Percentiles rank a stretch among this genome's conserved stretches.
Evolutionary conservation across 805 yeast species (phyloP).

Genomic region (Sungouiella blattae): DNA sequence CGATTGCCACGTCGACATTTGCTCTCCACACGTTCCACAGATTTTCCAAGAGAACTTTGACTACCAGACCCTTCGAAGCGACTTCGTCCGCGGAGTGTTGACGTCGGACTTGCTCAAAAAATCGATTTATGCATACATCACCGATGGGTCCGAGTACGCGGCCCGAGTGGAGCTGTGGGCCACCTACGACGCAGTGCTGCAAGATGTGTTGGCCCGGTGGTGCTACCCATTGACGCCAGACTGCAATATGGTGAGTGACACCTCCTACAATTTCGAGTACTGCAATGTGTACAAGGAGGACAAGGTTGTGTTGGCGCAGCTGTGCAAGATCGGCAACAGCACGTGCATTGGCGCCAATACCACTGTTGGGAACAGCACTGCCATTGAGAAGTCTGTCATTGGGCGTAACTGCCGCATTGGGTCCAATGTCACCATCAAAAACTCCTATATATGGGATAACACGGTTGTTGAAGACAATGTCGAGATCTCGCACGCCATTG

Average conservation of each 20-base stretch:
- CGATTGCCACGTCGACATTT: slow-evolving; percentile 94
- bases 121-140: slow-evolving; percentile 82
- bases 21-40: slow-evolving; percentile 92
- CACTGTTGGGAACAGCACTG: slow-evolving; percentile 70
- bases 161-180: slow-evolving; percentile 95
- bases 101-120: slow-evolving; percentile 88
- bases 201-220: slow-evolving; percentile 89
- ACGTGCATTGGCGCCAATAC: slow-evolving; percentile 82
- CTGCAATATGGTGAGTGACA: slow-evolving; percentile 65
- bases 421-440: slow-evolving; percentile 61
- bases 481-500: slow-evolving; percentile 56
- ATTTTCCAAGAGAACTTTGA: slow-evolving; percentile 96
- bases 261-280: slow-evolving; percentile 74
- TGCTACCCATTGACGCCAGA: slow-evolving; percentile 90
- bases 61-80: slow-evolving; percentile 80
- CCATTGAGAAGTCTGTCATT: slow-evolving; percentile 66
- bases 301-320: slow-evolving; percentile 85
- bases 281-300: slow-evolving; percentile 88
- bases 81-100: slow-evolving; percentile 86
- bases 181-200: slow-evolving; percentile 87
- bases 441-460: slow-evolving; percentile 87
- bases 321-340: slow-evolving; percentile 78
- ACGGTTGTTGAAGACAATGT: slow-evolving; percentile 67
- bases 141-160: slow-evolving; percentile 73
- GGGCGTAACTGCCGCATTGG: slow-evolving; percentile 89